A percentile compares a stretch with the other conserved stretches of the same genome.
phyloP scores from a whole-genome alignment of 1,284 basidiomycete species.

The Ceratobasidium sp. region DNA sequence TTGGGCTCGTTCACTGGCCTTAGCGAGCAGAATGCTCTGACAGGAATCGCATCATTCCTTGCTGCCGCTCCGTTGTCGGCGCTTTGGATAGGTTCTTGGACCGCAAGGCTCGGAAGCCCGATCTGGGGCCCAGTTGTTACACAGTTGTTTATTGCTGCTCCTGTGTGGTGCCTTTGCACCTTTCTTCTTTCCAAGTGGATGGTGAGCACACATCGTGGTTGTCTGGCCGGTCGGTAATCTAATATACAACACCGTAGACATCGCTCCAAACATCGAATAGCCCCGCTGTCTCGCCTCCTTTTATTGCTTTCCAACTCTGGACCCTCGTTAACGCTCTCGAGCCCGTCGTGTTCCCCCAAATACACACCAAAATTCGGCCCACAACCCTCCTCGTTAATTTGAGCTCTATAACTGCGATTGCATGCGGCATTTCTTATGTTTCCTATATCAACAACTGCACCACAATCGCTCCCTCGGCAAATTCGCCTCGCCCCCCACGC shows the following conservation, averaged over 20 bases:
- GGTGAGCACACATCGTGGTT: conserved; percentile 56
- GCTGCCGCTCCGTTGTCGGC: conserved; percentile 69
- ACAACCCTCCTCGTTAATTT: conserved; percentile 15
- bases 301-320: conserved; percentile 40
- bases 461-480: conserved; percentile 50
- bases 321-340: conserved; percentile 39
- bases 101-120: conserved; percentile 65
- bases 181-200: conserved; percentile 61
- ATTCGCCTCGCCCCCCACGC: conserved; percentile 22
- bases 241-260: conserved; percentile 13
- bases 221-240: conserved; percentile 3
- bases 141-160: conserved; percentile 68
- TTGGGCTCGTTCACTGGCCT: conserved; percentile 57
- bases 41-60: conserved; percentile 63
- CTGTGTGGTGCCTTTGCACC: conserved; percentile 65
- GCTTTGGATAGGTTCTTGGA: conserved; percentile 71
- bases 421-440: conserved; percentile 25
- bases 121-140: conserved; percentile 70
- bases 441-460: conserved; percentile 36
- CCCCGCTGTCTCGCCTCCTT: conserved; percentile 44
- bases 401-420: conserved; percentile 11
- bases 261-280: conserved; percentile 31
- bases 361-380: conserved; percentile 48
- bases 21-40: conserved; percentile 52
- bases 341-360: conserved; percentile 46